Evolutionary conservation across 148 eudicot genomes (phyloP).

Genomic region (Camellia lanceoleosa): DNA sequence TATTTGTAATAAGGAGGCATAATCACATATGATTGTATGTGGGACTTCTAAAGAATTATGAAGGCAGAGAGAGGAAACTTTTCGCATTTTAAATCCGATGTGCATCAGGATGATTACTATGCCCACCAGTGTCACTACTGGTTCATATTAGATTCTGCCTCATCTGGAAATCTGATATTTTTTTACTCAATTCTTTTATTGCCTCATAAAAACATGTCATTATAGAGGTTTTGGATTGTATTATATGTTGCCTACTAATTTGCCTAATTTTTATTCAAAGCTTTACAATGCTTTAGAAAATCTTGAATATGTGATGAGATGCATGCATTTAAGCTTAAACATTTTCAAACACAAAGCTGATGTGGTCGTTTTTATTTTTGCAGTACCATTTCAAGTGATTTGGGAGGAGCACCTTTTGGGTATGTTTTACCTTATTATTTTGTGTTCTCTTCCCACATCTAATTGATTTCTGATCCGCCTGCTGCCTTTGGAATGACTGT

Average conservation of each 20-base stretch:
- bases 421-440: conserved; percentile 25
- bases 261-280: not conserved
- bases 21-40: not conserved
- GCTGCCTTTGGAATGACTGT: not conserved
- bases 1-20: not conserved
- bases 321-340: not conserved
- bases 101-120: not conserved
- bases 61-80: not conserved
- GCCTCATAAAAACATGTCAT: not conserved
- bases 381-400: conserved; percentile 70
- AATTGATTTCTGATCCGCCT: not conserved
- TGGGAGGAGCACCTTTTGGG: conserved; percentile 95
- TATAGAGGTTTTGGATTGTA: not conserved
- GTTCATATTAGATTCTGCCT: no score
- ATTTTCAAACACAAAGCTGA: not conserved
- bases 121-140: no score
- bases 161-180: no score
- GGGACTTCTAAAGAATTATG: not conserved
- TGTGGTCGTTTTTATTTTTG: conserved; percentile 22
- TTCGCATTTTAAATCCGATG: not conserved
- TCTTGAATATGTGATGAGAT: not conserved
- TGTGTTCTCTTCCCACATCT: not conserved
- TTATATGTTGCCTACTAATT: not conserved
- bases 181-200: no score
- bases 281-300: not conserved